A percentile compares a stretch with the other conserved stretches of the same genome.
Conservation (phyloP, 2,329 filamentous ascomycete species). For the Graphilbum ipis-grandicollis region DNA sequence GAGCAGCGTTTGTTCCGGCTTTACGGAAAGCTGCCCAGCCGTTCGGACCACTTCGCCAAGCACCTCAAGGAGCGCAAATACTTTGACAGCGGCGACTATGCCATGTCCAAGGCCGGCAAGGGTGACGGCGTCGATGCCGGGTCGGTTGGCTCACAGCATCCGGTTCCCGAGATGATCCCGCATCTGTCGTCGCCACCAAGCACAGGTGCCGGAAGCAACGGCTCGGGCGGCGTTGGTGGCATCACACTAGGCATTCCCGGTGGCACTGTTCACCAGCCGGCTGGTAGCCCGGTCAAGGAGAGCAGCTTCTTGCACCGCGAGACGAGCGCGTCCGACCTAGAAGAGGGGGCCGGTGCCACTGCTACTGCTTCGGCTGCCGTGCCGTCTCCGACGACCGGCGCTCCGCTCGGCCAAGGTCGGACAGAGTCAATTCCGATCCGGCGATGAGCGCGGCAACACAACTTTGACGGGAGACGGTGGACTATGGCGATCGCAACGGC, state of each 20-base stretch:
- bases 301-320: constrained; percentile 72
- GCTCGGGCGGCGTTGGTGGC: constrained; percentile 9
- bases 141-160: constrained; percentile 85
- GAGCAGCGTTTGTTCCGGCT: constrained; percentile 94
- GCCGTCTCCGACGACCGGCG: constrained; percentile 2
- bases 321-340: constrained; percentile 47
- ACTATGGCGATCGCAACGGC: too few relatives aligned
- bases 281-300: constrained; percentile 78
- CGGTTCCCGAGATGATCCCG: constrained; percentile 86
- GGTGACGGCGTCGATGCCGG: constrained; percentile 86
- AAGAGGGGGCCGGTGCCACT: constrained; percentile 6
- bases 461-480: too few relatives aligned
- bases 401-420: constrained; percentile 6
- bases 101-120: constrained; percentile 93
- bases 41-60: constrained; percentile 92
- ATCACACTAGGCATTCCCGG: constrained; percentile 23
- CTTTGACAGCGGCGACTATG: constrained; percentile 93
- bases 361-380: constrained; percentile 9
- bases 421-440: constrained; percentile 45
- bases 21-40: constrained; percentile 94
- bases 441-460: too few relatives aligned
- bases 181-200: constrained; percentile 56
- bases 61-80: constrained; percentile 99
- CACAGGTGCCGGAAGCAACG: constrained; percentile 12
- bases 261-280: constrained; percentile 29